These are phyloP conservation scores for Cyamopsis tetragonoloba DNA, from an alignment of 306 rosid species.

Conservation along the genomic window DNA sequence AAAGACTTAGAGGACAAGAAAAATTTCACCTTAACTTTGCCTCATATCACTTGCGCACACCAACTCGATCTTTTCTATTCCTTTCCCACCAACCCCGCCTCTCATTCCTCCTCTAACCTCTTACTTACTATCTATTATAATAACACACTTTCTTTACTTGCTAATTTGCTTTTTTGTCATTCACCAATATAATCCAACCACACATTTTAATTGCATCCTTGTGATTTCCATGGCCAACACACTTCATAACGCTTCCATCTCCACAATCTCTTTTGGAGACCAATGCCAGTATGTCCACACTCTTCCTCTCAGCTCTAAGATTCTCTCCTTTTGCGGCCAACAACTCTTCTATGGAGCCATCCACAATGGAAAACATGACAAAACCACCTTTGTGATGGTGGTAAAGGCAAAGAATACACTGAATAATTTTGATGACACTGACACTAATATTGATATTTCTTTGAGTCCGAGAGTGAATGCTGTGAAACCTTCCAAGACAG, in stretches of 20 bases:
- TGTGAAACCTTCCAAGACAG: conserved; percentile 71
- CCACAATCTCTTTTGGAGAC: background rate
- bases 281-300: background rate
- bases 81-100: no score
- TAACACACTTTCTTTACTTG: no score
- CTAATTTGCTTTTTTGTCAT: no score
- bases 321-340: no score
- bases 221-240: conserved; percentile 17
- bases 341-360: conserved; percentile 22
- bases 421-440: conserved; percentile 21
- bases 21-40: background rate
- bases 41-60: no score
- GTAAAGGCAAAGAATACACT: conserved; percentile 42
- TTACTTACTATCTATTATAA: no score
- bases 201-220: background rate
- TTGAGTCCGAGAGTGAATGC: conserved; percentile 77
- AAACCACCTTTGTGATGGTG: background rate
- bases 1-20: background rate
- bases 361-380: conserved; percentile 20
- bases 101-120: background rate
- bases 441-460: conserved; percentile 50
- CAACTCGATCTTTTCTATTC: no score
- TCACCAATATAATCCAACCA: background rate
- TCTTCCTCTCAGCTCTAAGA: conserved; percentile 17
- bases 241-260: conserved; percentile 4